These are phyloP conservation scores for Pistacia vera DNA, from an alignment of 345 rosid species.

Conservation along the genomic window DNA sequence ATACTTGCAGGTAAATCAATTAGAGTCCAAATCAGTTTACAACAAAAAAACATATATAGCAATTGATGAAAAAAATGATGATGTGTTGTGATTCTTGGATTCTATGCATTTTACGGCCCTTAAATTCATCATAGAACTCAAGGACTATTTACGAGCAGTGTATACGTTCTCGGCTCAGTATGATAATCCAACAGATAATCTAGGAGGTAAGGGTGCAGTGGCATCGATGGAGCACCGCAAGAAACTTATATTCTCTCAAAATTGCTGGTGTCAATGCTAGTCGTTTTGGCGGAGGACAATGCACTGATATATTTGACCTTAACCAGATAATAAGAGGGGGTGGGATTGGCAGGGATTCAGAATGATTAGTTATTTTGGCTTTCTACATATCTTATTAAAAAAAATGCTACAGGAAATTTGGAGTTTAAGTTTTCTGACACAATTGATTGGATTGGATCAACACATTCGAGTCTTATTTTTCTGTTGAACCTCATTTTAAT, in stretches of 20 bases:
- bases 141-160: not conserved
- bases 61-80: not conserved
- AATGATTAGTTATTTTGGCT: too few species aligned
- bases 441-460: too few species aligned
- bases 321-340: slow-evolving; percentile 19
- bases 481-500: too few species aligned
- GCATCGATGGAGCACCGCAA: slow-evolving; percentile 25
- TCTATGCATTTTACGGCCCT: not conserved
- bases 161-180: slow-evolving; percentile 15
- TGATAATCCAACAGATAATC: slow-evolving; percentile 21
- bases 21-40: not conserved
- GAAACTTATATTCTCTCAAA: slow-evolving; percentile 29
- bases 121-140: slow-evolving; percentile 20
- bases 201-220: slow-evolving; percentile 12
- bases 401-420: too few species aligned
- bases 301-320: not conserved
- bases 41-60: not conserved
- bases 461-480: too few species aligned
- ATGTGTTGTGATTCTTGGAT: not conserved
- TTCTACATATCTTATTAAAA: too few species aligned
- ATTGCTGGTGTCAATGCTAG: slow-evolving; percentile 25
- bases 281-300: not conserved
- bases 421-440: too few species aligned
- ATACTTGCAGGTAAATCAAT: slow-evolving; percentile 19
- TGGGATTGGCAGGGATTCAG: slow-evolving; percentile 51